Conservation (phyloP, 202 grass and related monocot genomes). For the Setaria italica region DNA sequence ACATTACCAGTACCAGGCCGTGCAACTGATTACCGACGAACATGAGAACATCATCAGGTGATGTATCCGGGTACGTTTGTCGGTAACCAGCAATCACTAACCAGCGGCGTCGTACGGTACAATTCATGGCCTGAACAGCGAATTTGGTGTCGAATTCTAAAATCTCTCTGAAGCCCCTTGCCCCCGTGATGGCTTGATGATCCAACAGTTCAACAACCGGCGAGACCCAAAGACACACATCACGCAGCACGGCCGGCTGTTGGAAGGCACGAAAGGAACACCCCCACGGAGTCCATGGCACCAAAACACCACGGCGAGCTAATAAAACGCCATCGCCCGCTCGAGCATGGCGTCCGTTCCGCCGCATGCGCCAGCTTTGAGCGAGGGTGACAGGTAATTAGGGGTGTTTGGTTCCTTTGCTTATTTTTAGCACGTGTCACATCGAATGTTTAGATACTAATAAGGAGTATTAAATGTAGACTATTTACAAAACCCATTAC, state of each 20-base stretch:
- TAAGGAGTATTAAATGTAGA: too few relatives aligned
- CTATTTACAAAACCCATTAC: too few relatives aligned
- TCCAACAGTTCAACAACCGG: not conserved
- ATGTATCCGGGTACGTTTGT: not conserved
- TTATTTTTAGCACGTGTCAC: too few relatives aligned
- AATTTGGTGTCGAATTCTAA: too few relatives aligned
- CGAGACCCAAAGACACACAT: not conserved
- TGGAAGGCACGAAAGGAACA: not conserved
- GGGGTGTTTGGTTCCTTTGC: too few relatives aligned
- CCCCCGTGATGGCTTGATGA: not conserved
- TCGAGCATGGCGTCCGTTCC: not conserved
- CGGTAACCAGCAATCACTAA: not conserved
- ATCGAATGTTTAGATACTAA: too few relatives aligned
- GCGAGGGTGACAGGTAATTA: not conserved
- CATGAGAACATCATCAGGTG: not conserved
- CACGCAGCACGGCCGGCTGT: not conserved
- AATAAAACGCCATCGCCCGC: not conserved
- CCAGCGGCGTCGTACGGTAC: not conserved
- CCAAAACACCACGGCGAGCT: not conserved
- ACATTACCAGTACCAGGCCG: not conserved
- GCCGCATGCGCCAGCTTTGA: not conserved
- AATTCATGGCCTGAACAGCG: not conserved
- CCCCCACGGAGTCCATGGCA: not conserved
- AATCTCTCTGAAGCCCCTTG: too few relatives aligned
- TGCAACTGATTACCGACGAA: not conserved